Evolutionary conservation across 164 flowering plant genomes (phyloP), one percentile per base, ranked within the genome.

Genomic region (Annona cherimola): DNA sequence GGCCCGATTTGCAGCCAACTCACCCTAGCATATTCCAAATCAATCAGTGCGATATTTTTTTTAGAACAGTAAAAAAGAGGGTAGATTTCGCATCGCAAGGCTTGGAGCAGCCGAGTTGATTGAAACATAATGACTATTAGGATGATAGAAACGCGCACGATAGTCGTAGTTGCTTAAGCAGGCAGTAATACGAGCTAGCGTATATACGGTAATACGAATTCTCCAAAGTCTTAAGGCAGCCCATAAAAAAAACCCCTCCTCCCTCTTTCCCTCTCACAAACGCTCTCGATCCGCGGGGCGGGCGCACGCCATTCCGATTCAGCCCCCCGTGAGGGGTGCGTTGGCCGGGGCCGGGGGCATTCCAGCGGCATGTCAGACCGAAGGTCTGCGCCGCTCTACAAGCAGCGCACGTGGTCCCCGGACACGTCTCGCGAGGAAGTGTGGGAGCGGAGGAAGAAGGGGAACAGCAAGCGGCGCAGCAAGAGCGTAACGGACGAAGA

Each of bases 401-500:
- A 89, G 81, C 94, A 88, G 71, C 77, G 67, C 2, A 87, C 98
- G 2, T 90, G 88, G 92, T 86, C 98, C 2, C 78, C 87, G 0
- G 98, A 93, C 50, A 54, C 73, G 59, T 70, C 64, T 40, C 68
- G 79, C 26, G 82, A 82, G 6, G 84, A 77, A 79, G 87, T 83
- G 9, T 93, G 98, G 98, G 75, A 70, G 61, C 68, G 90, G 19
- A 73, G 88, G 45, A 86, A 84, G 75, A 84, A 76, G 3, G 75
- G 66, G 40, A 63, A 71, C 42, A 70, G 65, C 4, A n/a, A 16
- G 4, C 73, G 79, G n/a, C 78, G 81, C 43, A 83, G 84, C 79
- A 80, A 80, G 82, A 89, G 94, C 80, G 80, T 91, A 5, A 86
- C 93, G 6, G 90, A 89, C 67, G 96, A 89, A n/a, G 98, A 93